Conservation (phyloP, 1,139 yeast species). For the Pichia sorboxylosa region DNA sequence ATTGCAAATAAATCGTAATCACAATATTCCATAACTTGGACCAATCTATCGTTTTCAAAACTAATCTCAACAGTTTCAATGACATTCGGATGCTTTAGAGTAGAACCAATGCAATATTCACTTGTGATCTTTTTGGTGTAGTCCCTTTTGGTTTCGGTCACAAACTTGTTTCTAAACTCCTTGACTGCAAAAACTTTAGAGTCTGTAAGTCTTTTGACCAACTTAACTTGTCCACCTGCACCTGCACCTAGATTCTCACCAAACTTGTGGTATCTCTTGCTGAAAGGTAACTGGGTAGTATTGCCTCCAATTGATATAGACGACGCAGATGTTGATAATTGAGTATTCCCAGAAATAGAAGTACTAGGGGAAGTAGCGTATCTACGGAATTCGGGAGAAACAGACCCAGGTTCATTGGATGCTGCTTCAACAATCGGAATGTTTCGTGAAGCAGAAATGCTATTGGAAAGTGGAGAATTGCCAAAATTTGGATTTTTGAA, state of each 20-base stretch:
- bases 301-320: constrained; percentile 34
- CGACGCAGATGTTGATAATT: constrained; percentile 9
- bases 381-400: constrained; percentile 12
- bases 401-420: constrained; percentile 9
- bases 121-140: constrained; percentile 94
- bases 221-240: constrained; percentile 93
- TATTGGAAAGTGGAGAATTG: constrained; percentile 6
- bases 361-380: constrained; percentile 7
- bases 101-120: constrained; percentile 94
- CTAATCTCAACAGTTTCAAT: constrained; percentile 89
- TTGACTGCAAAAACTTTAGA: constrained; percentile 87
- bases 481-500: constrained; percentile 1
- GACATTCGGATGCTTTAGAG: constrained; percentile 86
- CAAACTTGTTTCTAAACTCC: constrained; percentile 80
- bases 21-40: constrained; percentile 95
- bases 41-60: constrained; percentile 75
- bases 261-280: constrained; percentile 76
- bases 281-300: constrained; percentile 35
- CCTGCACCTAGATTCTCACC: constrained; percentile 93
- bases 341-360: constrained; percentile 11
- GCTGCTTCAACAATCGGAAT: constrained; percentile 2
- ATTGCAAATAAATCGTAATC: constrained; percentile 94
- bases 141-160: constrained; percentile 76
- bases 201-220: constrained; percentile 73
- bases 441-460: constrained; percentile 2